Percentiles rank a stretch among this genome's conserved stretches.
phyloP scores from a whole-genome alignment of 768 basidiomycete genomes.

The Tricholoma saponaceum region DNA sequence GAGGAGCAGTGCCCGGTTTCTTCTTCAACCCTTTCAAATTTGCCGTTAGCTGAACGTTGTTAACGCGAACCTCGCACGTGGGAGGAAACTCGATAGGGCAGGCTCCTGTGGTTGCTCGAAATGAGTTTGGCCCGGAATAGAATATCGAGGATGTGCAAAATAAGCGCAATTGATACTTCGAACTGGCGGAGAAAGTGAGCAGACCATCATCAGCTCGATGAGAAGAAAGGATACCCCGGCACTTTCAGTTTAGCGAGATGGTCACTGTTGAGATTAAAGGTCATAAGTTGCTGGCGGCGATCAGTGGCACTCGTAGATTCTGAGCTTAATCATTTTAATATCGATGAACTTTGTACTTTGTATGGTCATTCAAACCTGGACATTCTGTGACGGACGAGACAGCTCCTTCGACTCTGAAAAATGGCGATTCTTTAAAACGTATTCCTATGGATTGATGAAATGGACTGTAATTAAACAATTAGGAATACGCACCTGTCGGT shows the following conservation, averaged over 20 bases:
- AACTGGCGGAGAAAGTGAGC: slow-evolving; percentile 29
- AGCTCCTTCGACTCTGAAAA: slow-evolving; percentile 62
- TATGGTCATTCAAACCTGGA: slow-evolving; percentile 53
- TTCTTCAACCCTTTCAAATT: slow-evolving; percentile 93
- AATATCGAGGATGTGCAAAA: slow-evolving; percentile 87
- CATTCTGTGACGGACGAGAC: slow-evolving; percentile 70
- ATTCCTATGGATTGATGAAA: slow-evolving; percentile 41
- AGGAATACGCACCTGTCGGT: slow-evolving; percentile 23
- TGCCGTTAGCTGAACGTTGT: slow-evolving; percentile 60
- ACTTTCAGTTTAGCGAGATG: slow-evolving; percentile 57
- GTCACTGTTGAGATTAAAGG: slow-evolving; percentile 64
- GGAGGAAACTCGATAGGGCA: slow-evolving; percentile 90
- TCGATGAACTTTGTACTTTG: neutral
- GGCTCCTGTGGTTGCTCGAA: slow-evolving; percentile 46
- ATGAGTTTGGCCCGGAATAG: slow-evolving; percentile 50
- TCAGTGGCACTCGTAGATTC: slow-evolving; percentile 80
- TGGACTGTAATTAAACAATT: neutral
- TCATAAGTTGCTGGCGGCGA: slow-evolving; percentile 57
- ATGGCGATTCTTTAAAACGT: slow-evolving; percentile 78
- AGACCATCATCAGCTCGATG: slow-evolving; percentile 5
- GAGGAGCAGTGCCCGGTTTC: slow-evolving; percentile 92
- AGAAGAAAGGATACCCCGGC: slow-evolving; percentile 40
- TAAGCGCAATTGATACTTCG: slow-evolving; percentile 76
- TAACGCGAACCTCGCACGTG: slow-evolving; percentile 88
- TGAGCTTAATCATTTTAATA: slow-evolving; percentile 22